phyloP scores from a whole-genome alignment of 345 rosid genomes.

The Corchorus capsularis region DNA sequence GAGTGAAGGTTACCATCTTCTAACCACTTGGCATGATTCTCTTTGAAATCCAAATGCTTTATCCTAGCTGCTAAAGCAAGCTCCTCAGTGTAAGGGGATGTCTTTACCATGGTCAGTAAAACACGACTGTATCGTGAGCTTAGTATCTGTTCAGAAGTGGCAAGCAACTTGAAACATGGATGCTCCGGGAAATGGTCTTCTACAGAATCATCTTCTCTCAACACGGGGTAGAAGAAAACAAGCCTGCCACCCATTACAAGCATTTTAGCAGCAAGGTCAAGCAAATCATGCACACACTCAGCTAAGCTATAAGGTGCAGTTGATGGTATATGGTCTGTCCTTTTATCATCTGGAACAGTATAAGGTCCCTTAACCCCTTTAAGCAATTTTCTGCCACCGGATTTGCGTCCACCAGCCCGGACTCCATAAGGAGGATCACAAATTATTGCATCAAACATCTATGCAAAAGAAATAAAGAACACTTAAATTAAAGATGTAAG shows the following conservation, averaged over 20 bases:
- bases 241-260: conserved; percentile 87
- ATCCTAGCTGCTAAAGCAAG: conserved; percentile 60
- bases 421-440: conserved; percentile 98
- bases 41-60: conserved; percentile 78
- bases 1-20: conserved; percentile 91
- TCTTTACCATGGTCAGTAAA: conserved; percentile 84
- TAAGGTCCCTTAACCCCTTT: conserved; percentile 84
- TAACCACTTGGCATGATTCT: conserved; percentile 88
- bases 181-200: conserved; percentile 69
- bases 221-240: conserved; percentile 80
- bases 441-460: conserved; percentile 87
- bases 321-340: conserved; percentile 90
- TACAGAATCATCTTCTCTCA: conserved; percentile 58
- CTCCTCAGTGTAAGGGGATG: conserved; percentile 54
- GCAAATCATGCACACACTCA: conserved; percentile 91
- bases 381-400: conserved; percentile 89
- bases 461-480: conserved; percentile 7
- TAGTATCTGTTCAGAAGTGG: conserved; percentile 84
- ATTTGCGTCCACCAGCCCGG: conserved; percentile 95
- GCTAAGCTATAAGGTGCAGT: conserved; percentile 84
- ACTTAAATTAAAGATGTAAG: background rate
- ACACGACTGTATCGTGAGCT: conserved; percentile 86
- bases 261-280: conserved; percentile 87
- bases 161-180: conserved; percentile 71
- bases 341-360: conserved; percentile 90